phyloP scores from a whole-genome alignment of 495 filamentous ascomycete genomes.

The Lophiostoma macrostomum region DNA sequence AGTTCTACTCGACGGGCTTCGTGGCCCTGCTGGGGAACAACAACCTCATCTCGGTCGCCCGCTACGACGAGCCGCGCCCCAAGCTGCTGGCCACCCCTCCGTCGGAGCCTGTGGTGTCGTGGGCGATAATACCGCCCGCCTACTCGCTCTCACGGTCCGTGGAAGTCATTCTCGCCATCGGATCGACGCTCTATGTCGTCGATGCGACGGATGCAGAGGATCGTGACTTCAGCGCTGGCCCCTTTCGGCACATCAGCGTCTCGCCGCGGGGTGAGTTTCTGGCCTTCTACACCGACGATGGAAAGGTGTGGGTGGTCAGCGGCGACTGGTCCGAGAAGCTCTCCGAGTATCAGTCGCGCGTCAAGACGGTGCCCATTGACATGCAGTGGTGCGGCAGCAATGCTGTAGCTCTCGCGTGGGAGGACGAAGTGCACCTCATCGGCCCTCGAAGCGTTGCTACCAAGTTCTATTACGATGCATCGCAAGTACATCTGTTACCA shows the following conservation, averaged over 20 bases:
- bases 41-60: slow-evolving; percentile 76
- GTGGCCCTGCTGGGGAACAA: slow-evolving; percentile 93
- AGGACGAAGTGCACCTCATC: slow-evolving; percentile 95
- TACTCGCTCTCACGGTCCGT: slow-evolving; percentile 92
- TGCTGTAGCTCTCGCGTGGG: slow-evolving; percentile 91
- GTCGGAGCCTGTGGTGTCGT: slow-evolving; percentile 76
- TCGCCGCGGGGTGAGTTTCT: slow-evolving; percentile 89
- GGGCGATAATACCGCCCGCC: slow-evolving; percentile 84
- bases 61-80: slow-evolving; percentile 87
- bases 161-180: slow-evolving; percentile 85
- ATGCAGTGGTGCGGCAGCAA: slow-evolving; percentile 97
- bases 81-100: slow-evolving; percentile 76
- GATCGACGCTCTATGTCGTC: slow-evolving; percentile 77
- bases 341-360: slow-evolving; percentile 86
- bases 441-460: slow-evolving; percentile 76
- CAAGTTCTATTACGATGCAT: slow-evolving; percentile 84
- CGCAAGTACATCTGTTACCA: slow-evolving; percentile 82
- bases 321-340: slow-evolving; percentile 89
- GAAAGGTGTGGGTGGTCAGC: slow-evolving; percentile 88
- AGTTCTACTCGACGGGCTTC: slow-evolving; percentile 87
- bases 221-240: slow-evolving; percentile 81
- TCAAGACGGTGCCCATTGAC: slow-evolving; percentile 79
- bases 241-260: slow-evolving; percentile 83
- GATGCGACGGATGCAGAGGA: slow-evolving; percentile 90
- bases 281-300: slow-evolving; percentile 78